These are phyloP conservation scores for Cyberlindnera euphorbiae DNA, from an alignment of 805 yeast genomes.

Conservation along the genomic window DNA sequence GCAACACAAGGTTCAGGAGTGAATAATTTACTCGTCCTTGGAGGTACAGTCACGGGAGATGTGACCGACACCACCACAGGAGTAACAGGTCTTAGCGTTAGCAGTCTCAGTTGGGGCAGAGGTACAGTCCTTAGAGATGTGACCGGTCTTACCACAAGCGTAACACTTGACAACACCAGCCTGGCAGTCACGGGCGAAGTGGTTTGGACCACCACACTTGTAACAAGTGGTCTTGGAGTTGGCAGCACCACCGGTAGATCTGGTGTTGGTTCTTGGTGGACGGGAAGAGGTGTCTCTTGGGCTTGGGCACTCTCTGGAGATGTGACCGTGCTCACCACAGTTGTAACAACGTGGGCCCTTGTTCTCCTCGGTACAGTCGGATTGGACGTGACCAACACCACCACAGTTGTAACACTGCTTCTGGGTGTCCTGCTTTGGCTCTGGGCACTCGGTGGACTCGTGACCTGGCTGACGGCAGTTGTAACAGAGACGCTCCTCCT, in stretches of 20 bases:
- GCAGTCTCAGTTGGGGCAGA: constrained; percentile 37
- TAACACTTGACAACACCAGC: constrained; percentile 72
- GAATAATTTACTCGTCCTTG: constrained; percentile 6
- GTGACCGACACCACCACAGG: constrained; percentile 65
- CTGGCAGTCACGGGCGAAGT: constrained; percentile 86
- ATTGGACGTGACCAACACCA: constrained; percentile 81
- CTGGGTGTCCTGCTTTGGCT: constrained; percentile 77
- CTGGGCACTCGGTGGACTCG: constrained; percentile 83
- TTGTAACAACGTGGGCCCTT: constrained; percentile 71
- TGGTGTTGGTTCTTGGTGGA: constrained; percentile 19
- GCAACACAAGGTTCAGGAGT: neutral
- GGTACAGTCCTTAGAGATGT: constrained; percentile 79
- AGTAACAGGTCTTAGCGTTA: constrained; percentile 35
- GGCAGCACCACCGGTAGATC: constrained; percentile 16
- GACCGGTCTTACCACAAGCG: constrained; percentile 89
- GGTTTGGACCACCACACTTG: constrained; percentile 92
- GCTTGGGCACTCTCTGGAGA: constrained; percentile 70
- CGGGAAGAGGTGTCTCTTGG: constrained; percentile 29
- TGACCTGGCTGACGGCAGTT: constrained; percentile 90
- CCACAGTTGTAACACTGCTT: constrained; percentile 95
- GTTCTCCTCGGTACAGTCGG: constrained; percentile 64
- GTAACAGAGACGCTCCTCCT: constrained; percentile 84
- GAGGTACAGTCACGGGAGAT: constrained; percentile 69
- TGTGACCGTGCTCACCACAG: constrained; percentile 76
- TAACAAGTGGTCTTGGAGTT: constrained; percentile 53